Conservation (phyloP, 768 basidiomycete species). For the Suillus cothurnatus region DNA sequence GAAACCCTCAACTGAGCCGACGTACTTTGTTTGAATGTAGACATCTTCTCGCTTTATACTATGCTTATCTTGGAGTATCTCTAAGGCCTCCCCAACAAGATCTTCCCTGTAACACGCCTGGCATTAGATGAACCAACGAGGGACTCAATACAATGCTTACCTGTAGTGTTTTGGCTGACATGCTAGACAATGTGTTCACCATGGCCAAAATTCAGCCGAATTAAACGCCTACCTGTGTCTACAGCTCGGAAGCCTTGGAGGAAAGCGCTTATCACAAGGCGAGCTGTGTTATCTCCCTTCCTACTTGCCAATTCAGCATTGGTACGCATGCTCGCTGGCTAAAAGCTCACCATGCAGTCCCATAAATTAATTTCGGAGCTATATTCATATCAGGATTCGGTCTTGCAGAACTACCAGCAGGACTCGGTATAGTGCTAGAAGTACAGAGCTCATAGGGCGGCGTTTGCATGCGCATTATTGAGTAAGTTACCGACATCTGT, state of each 20-base stretch:
- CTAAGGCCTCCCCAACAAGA: conserved; percentile 75
- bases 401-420: not conserved
- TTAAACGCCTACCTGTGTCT: conserved; percentile 65
- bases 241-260: conserved; percentile 78
- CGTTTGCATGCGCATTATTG: not conserved
- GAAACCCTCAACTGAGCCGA: conserved; percentile 1
- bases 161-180: conserved; percentile 76
- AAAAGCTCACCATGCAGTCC: conserved; percentile 56
- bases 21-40: conserved; percentile 81
- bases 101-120: conserved; percentile 56
- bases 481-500: conserved; percentile 3
- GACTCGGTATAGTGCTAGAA: not conserved
- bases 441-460: not conserved
- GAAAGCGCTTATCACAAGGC: conserved; percentile 71
- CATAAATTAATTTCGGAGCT: conserved; percentile 54
- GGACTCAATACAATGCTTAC: conserved; percentile 33
- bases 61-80: conserved; percentile 54
- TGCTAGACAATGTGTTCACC: conserved; percentile 40
- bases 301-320: conserved; percentile 37
- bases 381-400: conserved; percentile 28
- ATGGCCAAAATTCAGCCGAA: not conserved
- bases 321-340: not conserved
- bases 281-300: conserved; percentile 75
- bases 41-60: conserved; percentile 68
- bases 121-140: not conserved